Evolutionary conservation across 2,329 filamentous ascomycete genomes (phyloP), one percentile per base, ranked within the genome.

Genomic region (Ceratocystis variospora): DNA sequence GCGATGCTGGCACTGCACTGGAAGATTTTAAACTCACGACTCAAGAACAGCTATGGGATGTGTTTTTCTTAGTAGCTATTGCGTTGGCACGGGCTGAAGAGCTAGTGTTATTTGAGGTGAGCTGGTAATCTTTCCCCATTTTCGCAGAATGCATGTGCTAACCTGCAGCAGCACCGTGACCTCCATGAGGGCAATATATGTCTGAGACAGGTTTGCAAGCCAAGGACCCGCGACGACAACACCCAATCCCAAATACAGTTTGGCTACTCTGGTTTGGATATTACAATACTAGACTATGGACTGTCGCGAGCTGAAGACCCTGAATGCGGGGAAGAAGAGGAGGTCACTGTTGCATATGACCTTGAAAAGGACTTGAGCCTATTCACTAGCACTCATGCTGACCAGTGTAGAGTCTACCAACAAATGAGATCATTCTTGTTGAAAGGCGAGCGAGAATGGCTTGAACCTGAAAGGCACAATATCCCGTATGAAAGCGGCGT

Each of bases 121-220:
- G 75, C 67, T n/a, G 41, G 19, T 25, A 17, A 17, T 10, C 33
- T 25, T 19, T 19, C 15, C 28, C 5, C 17, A 7, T 50, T 4
- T 37, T 50, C 0, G 22, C 7, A 15, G 8, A 17, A 3, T 41
- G 37, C 6, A 66, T 41, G 41, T 55, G 65, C 53, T 61, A 53
- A 37, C 71, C 71, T 66, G 71, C 65, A 6, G 2, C 68, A 85
- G 82, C 84, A 87, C 70, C 81, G 84, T 5, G 84, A 87, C 70
- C 76, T 87, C 3, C 84, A 87, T 70, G 84, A 87, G 69, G 84
- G 84, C 3, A 87, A 87, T 69, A 73, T 87, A 17, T 87, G 84
- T 69, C 78, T 87, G 61, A 77, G 79, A 2, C 78, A 77, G 64
- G 73, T 76, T 0, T 71, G 75, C 2, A 70, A 76, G 2, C 71